phyloP scores from a whole-genome alignment of 495 filamentous ascomycete genomes.

The Penicillium chermesinum region DNA sequence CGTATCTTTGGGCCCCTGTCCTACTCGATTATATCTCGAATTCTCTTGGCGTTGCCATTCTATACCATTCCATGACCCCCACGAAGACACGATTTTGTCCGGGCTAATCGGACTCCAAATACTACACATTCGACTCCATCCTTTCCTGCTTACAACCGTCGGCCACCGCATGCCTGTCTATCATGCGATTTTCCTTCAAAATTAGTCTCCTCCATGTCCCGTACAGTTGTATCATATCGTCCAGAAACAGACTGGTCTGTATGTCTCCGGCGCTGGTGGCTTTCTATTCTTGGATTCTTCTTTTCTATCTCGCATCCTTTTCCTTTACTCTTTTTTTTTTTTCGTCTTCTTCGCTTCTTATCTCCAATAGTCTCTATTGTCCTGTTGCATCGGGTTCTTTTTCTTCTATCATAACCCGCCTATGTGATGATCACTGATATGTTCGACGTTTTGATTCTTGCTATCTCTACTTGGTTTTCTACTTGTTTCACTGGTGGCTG shows the following conservation, averaged over 20 bases:
- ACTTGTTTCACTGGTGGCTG: conserved; percentile 7
- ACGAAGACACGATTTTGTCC: conserved; percentile 1
- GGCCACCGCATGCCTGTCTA: background rate
- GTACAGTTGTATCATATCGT: background rate
- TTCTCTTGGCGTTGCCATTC: background rate
- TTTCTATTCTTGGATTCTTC: background rate
- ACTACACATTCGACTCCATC: background rate
- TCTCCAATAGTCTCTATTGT: background rate
- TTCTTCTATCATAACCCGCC: conserved; percentile 1
- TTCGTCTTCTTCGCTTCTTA: background rate
- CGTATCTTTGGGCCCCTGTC: no score
- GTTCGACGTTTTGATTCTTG: conserved; percentile 12
- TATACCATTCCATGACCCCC: conserved; percentile 1
- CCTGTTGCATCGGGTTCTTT: conserved; percentile 15
- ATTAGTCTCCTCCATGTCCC: background rate
- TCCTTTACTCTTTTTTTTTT: background rate
- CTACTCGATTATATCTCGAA: background rate
- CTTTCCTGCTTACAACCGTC: background rate
- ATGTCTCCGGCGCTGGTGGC: conserved; percentile 4
- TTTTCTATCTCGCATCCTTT: background rate
- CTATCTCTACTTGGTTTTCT: conserved; percentile 7
- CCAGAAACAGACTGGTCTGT: background rate
- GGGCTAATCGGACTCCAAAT: background rate
- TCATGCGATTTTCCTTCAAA: background rate
- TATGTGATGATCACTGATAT: conserved; percentile 21